These are phyloP conservation scores for Lachnum nothofagi DNA, from an alignment of 2,329 filamentous ascomycete species.

Conservation along the genomic window DNA sequence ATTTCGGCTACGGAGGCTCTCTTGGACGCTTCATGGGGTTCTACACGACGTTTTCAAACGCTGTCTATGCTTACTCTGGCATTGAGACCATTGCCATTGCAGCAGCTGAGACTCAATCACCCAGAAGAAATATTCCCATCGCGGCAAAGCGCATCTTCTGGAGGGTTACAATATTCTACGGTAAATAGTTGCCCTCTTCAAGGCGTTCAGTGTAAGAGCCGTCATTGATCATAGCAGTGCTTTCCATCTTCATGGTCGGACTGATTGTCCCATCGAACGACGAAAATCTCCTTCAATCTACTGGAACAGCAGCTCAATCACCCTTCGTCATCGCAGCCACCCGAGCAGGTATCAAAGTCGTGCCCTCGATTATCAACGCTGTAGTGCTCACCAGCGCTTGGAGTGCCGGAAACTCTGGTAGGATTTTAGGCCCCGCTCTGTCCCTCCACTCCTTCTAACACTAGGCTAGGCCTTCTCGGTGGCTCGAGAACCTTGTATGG, in stretches of 20 bases:
- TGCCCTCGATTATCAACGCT: conserved; percentile 72
- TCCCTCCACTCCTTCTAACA: conserved; percentile 21
- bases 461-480: conserved; percentile 51
- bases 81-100: conserved; percentile 51
- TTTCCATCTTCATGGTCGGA: conserved; percentile 42
- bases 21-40: conserved; percentile 55
- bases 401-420: conserved; percentile 59
- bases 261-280: conserved; percentile 55
- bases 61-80: conserved; percentile 44
- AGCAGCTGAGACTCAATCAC: conserved; percentile 51
- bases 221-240: conserved; percentile 18
- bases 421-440: conserved; percentile 45
- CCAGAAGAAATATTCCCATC: conserved; percentile 49
- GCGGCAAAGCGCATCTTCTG: conserved; percentile 48
- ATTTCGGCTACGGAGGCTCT: conserved; percentile 57
- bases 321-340: conserved; percentile 71
- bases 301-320: conserved; percentile 44
- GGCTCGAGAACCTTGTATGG: conserved; percentile 56
- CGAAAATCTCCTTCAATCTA: conserved; percentile 35
- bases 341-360: conserved; percentile 60
- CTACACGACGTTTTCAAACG: conserved; percentile 41
- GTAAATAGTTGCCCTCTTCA: conserved; percentile 1
- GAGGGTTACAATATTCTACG: conserved; percentile 51
- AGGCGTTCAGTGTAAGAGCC: background rate
- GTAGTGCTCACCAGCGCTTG: conserved; percentile 68